Base-by-base conservation (phyloP, 345 rosid species). In the Syzygium aromaticum region DNA sequence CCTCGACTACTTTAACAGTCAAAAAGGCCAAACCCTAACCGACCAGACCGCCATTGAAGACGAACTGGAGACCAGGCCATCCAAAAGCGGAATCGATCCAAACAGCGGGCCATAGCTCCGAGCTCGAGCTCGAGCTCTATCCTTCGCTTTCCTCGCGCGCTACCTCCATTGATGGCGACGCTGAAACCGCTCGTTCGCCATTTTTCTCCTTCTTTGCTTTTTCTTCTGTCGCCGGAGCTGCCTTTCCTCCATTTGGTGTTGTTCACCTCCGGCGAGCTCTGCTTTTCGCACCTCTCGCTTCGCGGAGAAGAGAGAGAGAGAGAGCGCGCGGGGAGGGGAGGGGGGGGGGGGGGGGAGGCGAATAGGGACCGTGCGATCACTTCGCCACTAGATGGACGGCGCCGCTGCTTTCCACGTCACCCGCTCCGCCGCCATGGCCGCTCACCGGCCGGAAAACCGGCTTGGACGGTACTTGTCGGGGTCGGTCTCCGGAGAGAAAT, bases 41-140 rank as follows among this genome's bases (percentile, higher is more conserved):
- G 88, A 90, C 94, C 92, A 90, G 88, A 90, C 94, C 91, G 89
- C 88, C 88, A 82, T 85, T 84, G 77, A 89, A 89, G 80, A 80
- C 83, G 93, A 95, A 92, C 92, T 89, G 91, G 46, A 43, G 46
- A 43, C 46, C 46, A 88, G 92, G 63, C 63, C 63, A 40, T 52
- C 80, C 49, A 33, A 73, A 38, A 33, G 46, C 46, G 46, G 46
- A 43, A 43, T 5, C 46, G 46, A 43, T 43, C 46, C 46, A 6
- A 6, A 43, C 46, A 73, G 80, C 49, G 14, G 14, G 27, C 80
- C 80, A 19, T 73, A 4, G 49, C 27, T 2, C 46, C 25, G 80
- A 73, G 49, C 49, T 73, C 25, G 80, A 73, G 49, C 49, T 73
- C 49, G 38, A 13, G 49, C 38, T 38, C 3, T 59, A 21, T 0